Evolutionary conservation across 129 eudicot genomes (phyloP), one percentile per base, ranked within the genome.

Genomic region (Mikania micrantha): DNA sequence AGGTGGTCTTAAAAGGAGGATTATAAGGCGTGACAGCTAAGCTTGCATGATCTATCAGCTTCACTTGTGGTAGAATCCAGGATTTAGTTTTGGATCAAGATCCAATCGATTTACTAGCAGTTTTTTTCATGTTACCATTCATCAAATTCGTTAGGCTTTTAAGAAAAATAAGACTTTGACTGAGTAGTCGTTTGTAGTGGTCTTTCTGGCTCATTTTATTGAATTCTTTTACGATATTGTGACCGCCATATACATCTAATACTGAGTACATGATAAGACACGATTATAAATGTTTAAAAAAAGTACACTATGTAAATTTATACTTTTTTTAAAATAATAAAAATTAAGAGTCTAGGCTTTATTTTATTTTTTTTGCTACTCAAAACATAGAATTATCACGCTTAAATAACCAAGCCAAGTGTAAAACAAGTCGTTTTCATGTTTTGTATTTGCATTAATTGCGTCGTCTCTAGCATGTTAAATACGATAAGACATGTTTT

Each of bases 1-100:
- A 61, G 74, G 80, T 65, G 82, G 85, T 45, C 81, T 82, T 65
- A 82, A 75, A 52, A 59, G 81, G 70, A 83, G 81, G 80, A 81
- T 64, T 59, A 69, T 74, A 54, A 78, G 94, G 82, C 89, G 85
- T 5, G 88, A 78, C 5, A 57, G 54, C 28, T 83, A 70, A 74
- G 39, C 42, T 29, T 65, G 28, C 56, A 5, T 21, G 5, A 52
- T 44, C 32, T 38, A 60, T 49, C 21, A 74, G 78, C 2, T 41
- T 41, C 45, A 25, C 12, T 66, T 70, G 21, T 40, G 54, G 36
- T 76, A 76, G 80, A 74, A 74, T 66, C 73, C 27, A 75, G 74
- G 19, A 50, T 5, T 67, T 75, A 75, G 74, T 75, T 54, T 64
- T 19, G 35, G 29, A 49, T 36, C 24, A 36, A 52, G 78, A 62